Evolutionary conservation across 176 grass and related monocot species (phyloP), one percentile per base, ranked within the genome.

Genomic region (Urochloa ruziziensis): DNA sequence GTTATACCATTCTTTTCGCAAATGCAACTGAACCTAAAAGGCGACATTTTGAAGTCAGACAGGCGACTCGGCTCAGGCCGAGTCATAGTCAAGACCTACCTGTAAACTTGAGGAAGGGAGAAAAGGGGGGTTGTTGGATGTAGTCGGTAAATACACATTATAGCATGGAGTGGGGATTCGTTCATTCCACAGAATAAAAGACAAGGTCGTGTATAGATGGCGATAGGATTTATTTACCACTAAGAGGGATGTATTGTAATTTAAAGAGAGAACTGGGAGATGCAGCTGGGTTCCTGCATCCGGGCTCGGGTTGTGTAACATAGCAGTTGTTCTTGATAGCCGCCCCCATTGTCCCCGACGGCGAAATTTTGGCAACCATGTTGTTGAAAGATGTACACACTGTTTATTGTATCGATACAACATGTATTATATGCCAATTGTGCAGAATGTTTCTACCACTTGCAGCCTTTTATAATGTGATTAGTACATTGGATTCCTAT

Each of bases 131-230:
- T n/a, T 63, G 77, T 64, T 80, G 70, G 59, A 56, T 80, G 84
- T 84, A 91, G 84, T 72, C 61, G 86, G 81, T 87, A 83, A 87
- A 85, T 89, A 87, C 65, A 94, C 64, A 84, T n/a, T n/a, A n/a
- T 90, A 87, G 79, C 85, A 79, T 67, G 37, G n/a, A 57, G 61
- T 3, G 13, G 32, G 42, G 70, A 67, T 85, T 85, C 61, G 75
- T 87, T 89, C n/a, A 76, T 85, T 82, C 75, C 64, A 82, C 73
- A 14, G 71, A 88, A 89, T 79, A 90, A 89, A 73, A 56, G 68
- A 62, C 60, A 82, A 34, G 75, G 72, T 85, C 62, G 52, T 91
- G 87, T 94, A 90, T 94, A 94, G 89, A 90, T 80, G 72, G 83
- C 73, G 77, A 91, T 77, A 83, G 61, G 67, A 57, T 73, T 44